Base-by-base conservation (phyloP, 768 basidiomycete genomes). In the Suillus cothurnatus region DNA sequence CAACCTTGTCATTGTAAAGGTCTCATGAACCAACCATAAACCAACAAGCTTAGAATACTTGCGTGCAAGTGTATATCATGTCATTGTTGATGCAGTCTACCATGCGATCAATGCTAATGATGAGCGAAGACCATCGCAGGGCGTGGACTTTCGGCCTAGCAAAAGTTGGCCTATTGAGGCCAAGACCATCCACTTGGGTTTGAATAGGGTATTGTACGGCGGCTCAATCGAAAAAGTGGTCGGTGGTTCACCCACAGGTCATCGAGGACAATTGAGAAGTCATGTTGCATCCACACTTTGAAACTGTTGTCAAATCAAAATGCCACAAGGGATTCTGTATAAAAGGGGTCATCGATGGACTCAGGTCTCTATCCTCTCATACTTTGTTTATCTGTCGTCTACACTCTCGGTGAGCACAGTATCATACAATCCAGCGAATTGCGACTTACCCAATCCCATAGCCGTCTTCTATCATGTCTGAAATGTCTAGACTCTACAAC, bases 401-500 rank as follows among this genome's bases (percentile, higher is more conserved):
- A 7, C 12, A 36, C 3, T 9, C 21, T 55, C 6, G 34, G 34
- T 36, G 55, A 57, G 34, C 21, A 34, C 7, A 23, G 14, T 6
- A 34, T 15, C n/a, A 21, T 11, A 23, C 23, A 36, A 21, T 7
- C 14, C n/a, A 36, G 7, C 14, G 14, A 56, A 23, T 6, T 23
- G 14, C 15, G 4, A 36, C n/a, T 56, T 17, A 36, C 34, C 34
- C 3, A 14, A 1, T 36, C 31, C n/a, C n/a, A 36, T 36, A 56
- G 55, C n/a, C 15, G 23, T 56, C 55, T 36, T 56, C n/a, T n/a
- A 66, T n/a, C n/a, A 66, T 71, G 17, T 73, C n/a, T 12, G 2
- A 66, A 41, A 70, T 71, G 0, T 31, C 66, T 0, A 68, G 67
- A 4, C 66, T 53, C 62, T 67, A 68, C 64, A 66, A 71, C 4